Percentiles rank a stretch among this genome's conserved stretches.
Conservation (phyloP, 805 yeast genomes). For the Saccharomyces kudriavzevii region DNA sequence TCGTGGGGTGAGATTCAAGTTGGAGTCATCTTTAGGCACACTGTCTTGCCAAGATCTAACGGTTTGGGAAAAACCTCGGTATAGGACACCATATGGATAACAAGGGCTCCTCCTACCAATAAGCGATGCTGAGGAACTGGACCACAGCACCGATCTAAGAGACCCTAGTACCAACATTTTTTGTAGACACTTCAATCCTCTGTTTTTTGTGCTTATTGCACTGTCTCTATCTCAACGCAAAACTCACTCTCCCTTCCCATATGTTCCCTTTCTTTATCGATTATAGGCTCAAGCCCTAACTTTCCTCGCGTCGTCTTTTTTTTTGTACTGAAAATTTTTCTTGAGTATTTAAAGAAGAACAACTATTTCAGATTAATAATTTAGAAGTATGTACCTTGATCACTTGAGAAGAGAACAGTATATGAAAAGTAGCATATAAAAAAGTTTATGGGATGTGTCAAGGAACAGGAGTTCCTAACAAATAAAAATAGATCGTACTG, state of each 20-base stretch:
- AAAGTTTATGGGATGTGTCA: neutral
- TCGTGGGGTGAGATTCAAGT: constrained; percentile 12
- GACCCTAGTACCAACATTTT: neutral
- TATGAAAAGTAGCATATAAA: neutral
- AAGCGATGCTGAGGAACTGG: neutral
- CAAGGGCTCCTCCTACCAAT: neutral
- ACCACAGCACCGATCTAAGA: neutral
- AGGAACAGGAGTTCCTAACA: constrained; percentile 2
- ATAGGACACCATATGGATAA: neutral
- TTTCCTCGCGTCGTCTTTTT: neutral
- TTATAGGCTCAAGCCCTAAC: neutral
- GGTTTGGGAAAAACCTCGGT: neutral
- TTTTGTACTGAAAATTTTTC: neutral
- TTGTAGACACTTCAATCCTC: neutral
- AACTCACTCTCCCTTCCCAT: neutral
- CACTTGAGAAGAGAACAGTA: too few species aligned
- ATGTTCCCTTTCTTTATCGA: neutral
- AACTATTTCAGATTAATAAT: neutral
- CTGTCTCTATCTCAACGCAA: neutral
- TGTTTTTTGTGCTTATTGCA: neutral
- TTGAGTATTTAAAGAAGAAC: neutral
- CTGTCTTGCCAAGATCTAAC: constrained; percentile 5
- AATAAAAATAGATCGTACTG: neutral
- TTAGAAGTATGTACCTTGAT: neutral
- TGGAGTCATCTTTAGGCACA: constrained; percentile 1